phyloP scores from a whole-genome alignment of 2,329 filamentous ascomycete species.

The Metarhizium guizhouense region DNA sequence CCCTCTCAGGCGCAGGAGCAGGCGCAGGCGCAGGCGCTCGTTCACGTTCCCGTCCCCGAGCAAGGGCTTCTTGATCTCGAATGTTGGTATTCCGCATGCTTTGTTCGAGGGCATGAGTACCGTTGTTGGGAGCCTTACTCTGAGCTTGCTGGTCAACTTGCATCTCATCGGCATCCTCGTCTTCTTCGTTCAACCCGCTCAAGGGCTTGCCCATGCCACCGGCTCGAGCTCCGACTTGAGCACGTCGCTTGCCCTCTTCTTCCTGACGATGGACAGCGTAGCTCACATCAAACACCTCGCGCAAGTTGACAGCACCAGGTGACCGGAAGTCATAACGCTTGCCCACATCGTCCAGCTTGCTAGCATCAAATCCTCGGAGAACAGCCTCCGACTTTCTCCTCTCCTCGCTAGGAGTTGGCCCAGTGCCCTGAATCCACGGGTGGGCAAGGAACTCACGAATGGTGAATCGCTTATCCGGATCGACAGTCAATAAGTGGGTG shows the following conservation, averaged over 20 bases:
- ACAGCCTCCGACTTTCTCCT: conserved; percentile 38
- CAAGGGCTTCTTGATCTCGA: conserved; percentile 33
- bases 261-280: conserved; percentile 96
- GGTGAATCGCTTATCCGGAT: conserved; percentile 89
- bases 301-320: conserved; percentile 86
- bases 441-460: conserved; percentile 91
- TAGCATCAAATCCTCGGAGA: conserved; percentile 48
- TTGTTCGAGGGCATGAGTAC: conserved; percentile 67
- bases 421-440: conserved; percentile 76
- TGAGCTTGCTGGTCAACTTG: conserved; percentile 56
- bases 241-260: conserved; percentile 86
- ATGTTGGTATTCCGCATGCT: conserved; percentile 80
- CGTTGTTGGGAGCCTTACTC: conserved; percentile 31
- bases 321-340: conserved; percentile 87
- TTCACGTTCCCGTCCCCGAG: conserved; percentile 25
- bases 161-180: conserved; percentile 47
- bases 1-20: conserved; percentile 36
- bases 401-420: conserved; percentile 48
- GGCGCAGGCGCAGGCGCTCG: conserved; percentile 10
- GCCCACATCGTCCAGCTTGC: conserved; percentile 46
- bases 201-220: conserved; percentile 49
- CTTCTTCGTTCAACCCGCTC: conserved; percentile 61
- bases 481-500: conserved; percentile 84
- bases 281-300: conserved; percentile 96
- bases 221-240: conserved; percentile 68